Percentiles rank a stretch among this genome's conserved stretches.
These are phyloP conservation scores for Euphrasia confusa DNA, from an alignment of 257 asterid genomes.

Conservation along the genomic window DNA sequence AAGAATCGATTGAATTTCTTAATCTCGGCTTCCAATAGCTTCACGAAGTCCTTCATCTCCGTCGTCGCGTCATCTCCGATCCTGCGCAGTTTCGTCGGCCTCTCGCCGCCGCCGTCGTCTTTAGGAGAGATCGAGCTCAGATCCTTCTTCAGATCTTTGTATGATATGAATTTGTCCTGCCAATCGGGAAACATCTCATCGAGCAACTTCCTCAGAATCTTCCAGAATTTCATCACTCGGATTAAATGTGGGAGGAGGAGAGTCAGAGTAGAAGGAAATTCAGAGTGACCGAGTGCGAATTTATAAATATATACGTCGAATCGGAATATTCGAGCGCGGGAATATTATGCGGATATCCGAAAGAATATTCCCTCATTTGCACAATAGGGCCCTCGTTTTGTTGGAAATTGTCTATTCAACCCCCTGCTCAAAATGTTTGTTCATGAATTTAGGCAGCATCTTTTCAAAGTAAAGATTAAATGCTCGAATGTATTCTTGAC, in stretches of 20 bases:
- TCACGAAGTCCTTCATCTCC: conserved; percentile 37
- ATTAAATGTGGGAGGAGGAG: background rate
- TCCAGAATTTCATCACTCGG: conserved; percentile 47
- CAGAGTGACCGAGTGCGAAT: background rate
- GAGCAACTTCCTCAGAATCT: conserved; percentile 40
- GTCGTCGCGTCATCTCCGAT: conserved; percentile 28
- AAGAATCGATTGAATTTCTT: conserved; percentile 45
- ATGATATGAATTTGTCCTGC: conserved; percentile 49
- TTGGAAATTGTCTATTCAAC: background rate
- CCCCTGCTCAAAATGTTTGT: no score
- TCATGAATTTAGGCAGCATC: no score
- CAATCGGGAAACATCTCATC: conserved; percentile 47
- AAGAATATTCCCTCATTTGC: conserved; percentile 23
- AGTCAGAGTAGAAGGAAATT: background rate
- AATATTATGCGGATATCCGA: conserved; percentile 35
- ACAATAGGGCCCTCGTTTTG: background rate
- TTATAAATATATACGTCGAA: conserved; percentile 18
- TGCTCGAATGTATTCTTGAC: conserved; percentile 3
- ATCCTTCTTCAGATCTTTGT: conserved; percentile 47
- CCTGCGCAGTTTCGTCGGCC: conserved; percentile 39
- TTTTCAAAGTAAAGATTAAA: no score
- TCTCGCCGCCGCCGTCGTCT: conserved; percentile 14
- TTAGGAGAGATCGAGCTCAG: conserved; percentile 33
- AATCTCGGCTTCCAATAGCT: conserved; percentile 38
- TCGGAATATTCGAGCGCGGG: conserved; percentile 28